Evolutionary conservation across 305 asterid species (phyloP).

Genomic region (Coffea humblotiana): DNA sequence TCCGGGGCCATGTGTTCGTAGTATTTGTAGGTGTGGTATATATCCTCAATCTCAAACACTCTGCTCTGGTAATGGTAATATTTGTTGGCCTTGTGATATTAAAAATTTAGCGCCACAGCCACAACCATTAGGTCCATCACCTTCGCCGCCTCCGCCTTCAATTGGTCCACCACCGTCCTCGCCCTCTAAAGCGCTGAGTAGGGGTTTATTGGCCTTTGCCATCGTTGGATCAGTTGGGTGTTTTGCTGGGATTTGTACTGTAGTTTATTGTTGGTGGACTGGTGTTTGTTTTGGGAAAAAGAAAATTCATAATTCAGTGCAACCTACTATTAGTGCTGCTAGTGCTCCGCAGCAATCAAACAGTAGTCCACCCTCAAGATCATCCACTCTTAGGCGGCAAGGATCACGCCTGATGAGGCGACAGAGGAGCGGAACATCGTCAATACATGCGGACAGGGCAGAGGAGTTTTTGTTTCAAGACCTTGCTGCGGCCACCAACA

Average conservation of each 20-base stretch:
- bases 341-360: slow-evolving; percentile 40
- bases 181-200: slow-evolving; percentile 45
- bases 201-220: slow-evolving; percentile 69
- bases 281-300: slow-evolving; percentile 82
- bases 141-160: slow-evolving; percentile 11
- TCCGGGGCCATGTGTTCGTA: slow-evolving; percentile 71
- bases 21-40: slow-evolving; percentile 56
- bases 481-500: slow-evolving; percentile 61
- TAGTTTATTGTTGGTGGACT: slow-evolving; percentile 70
- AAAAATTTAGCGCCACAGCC: slow-evolving; percentile 25
- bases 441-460: slow-evolving; percentile 72
- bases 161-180: slow-evolving; percentile 31
- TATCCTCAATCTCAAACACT: slow-evolving; percentile 70
- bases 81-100: slow-evolving; percentile 74
- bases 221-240: slow-evolving; percentile 80
- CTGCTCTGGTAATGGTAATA: slow-evolving; percentile 71
- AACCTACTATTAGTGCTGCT: slow-evolving; percentile 58
- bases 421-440: slow-evolving; percentile 89
- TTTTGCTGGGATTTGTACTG: slow-evolving; percentile 67
- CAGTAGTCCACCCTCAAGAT: slow-evolving; percentile 68
- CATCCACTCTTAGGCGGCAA: slow-evolving; percentile 81
- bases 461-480: slow-evolving; percentile 74
- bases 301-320: slow-evolving; percentile 88
- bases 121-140: slow-evolving; percentile 12
- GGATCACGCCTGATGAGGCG: slow-evolving; percentile 83